phyloP scores from a whole-genome alignment of 768 basidiomycete species.

The Albatrellus ellisii region DNA sequence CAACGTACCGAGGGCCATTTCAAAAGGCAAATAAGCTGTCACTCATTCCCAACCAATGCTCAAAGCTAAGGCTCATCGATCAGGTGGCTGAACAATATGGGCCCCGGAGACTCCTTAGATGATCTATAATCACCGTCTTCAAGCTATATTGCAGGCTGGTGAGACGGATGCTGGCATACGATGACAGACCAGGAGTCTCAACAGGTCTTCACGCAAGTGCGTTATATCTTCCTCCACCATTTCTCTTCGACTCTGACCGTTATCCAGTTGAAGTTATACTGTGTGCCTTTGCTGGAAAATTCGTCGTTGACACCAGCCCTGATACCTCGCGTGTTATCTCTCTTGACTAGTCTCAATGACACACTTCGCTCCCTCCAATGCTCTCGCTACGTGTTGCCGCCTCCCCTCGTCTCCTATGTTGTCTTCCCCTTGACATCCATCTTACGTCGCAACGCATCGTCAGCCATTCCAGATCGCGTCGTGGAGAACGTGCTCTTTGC shows the following conservation, averaged over 20 bases:
- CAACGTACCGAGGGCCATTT: too few species aligned
- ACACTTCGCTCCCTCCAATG: slow-evolving; percentile 31
- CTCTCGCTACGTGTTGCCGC: slow-evolving; percentile 27
- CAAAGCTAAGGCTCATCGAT: too few species aligned
- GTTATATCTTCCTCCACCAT: neutral
- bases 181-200: slow-evolving; percentile 6
- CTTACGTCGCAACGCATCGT: slow-evolving; percentile 59
- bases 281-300: slow-evolving; percentile 69
- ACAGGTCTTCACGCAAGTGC: slow-evolving; percentile 10
- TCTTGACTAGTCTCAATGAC: slow-evolving; percentile 41
- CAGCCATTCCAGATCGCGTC: slow-evolving; percentile 64
- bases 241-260: neutral
- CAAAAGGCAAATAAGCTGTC: too few species aligned
- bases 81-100: too few species aligned
- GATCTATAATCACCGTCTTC: too few species aligned
- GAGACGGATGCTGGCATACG: too few species aligned
- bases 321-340: slow-evolving; percentile 30
- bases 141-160: too few species aligned
- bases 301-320: slow-evolving; percentile 48
- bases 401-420: slow-evolving; percentile 64
- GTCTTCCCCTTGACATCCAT: slow-evolving; percentile 84
- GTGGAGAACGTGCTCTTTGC: slow-evolving; percentile 59
- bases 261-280: slow-evolving; percentile 47
- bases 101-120: too few species aligned
- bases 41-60: too few species aligned